These are phyloP conservation scores for Babesia divergens DNA, from an alignment of 169 alveolate genomes.

Conservation along the genomic window DNA sequence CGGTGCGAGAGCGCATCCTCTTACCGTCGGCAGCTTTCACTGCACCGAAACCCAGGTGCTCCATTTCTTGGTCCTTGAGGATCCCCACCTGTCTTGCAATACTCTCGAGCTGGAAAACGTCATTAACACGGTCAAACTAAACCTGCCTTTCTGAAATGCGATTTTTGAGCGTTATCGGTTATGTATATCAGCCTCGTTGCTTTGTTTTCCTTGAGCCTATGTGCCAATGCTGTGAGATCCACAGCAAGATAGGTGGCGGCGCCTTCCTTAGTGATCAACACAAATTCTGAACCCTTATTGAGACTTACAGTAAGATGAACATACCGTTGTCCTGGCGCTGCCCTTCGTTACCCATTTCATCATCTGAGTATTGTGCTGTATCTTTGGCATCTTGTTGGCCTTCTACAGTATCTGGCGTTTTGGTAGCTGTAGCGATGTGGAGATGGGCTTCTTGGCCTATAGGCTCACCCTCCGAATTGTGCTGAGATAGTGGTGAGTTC, in stretches of 20 bases:
- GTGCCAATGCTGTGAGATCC: slow-evolving; percentile 69
- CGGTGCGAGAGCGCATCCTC: slow-evolving; percentile 47
- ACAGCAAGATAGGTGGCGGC: slow-evolving; percentile 71
- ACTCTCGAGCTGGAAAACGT: slow-evolving; percentile 6
- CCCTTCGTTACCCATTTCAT: no score
- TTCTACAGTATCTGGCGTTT: no score
- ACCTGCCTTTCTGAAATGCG: slow-evolving; percentile 68
- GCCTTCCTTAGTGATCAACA: slow-evolving; percentile 58
- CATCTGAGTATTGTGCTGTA: no score
- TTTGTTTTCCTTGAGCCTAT: slow-evolving; percentile 61
- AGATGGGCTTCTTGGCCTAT: no score
- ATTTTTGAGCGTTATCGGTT: slow-evolving; percentile 65
- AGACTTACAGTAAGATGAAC: no score
- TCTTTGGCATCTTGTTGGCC: no score
- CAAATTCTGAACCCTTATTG: slow-evolving; percentile 19
- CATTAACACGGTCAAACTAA: not conserved
- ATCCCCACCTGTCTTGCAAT: slow-evolving; percentile 30
- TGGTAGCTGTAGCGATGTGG: no score
- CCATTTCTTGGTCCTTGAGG: slow-evolving; percentile 24
- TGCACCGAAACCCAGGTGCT: slow-evolving; percentile 53
- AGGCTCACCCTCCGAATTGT: no score
- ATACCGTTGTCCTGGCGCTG: no score
- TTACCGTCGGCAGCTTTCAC: slow-evolving; percentile 32
- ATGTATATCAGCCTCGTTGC: slow-evolving; percentile 68
- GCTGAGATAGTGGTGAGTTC: no score